A percentile compares a stretch with the other conserved stretches of the same genome.
Evolutionary conservation across 805 yeast species (phyloP).

Genomic region (Metschnikowia dekortorum): DNA sequence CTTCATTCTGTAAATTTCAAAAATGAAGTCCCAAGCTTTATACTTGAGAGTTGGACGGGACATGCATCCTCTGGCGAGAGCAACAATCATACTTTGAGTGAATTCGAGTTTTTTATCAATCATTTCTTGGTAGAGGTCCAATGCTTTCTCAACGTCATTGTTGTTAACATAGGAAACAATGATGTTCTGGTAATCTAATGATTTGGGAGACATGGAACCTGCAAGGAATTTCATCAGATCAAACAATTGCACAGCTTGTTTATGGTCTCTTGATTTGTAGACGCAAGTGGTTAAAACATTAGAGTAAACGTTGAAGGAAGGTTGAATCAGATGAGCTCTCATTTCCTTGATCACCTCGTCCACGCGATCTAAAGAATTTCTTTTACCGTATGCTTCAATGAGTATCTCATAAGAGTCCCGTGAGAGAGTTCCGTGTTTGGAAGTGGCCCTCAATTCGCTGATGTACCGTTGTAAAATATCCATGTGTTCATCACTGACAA

Average conservation of each 20-base stretch:
- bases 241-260: constrained; percentile 68
- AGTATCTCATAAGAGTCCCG: constrained; percentile 41
- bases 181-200: constrained; percentile 65
- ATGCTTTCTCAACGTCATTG: constrained; percentile 64
- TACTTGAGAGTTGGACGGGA: constrained; percentile 42
- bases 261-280: constrained; percentile 42
- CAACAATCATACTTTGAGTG: constrained; percentile 41
- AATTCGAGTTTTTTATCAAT: constrained; percentile 20
- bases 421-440: constrained; percentile 26
- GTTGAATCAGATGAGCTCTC: constrained; percentile 33
- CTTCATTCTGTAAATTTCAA: constrained; percentile 50
- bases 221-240: constrained; percentile 83
- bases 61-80: constrained; percentile 67
- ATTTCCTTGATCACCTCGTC: constrained; percentile 36
- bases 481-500: constrained; percentile 19
- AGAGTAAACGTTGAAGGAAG: constrained; percentile 46
- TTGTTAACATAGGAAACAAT: constrained; percentile 60
- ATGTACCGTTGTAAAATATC: constrained; percentile 30
- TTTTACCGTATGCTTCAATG: constrained; percentile 44
- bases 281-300: constrained; percentile 60
- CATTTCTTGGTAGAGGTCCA: constrained; percentile 77
- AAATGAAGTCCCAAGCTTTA: constrained; percentile 75
- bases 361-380: constrained; percentile 32
- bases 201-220: constrained; percentile 59
- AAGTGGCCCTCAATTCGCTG: constrained; percentile 19